phyloP scores from a whole-genome alignment of 2,329 filamentous ascomycete genomes.

The Colletotrichum cuscutae region DNA sequence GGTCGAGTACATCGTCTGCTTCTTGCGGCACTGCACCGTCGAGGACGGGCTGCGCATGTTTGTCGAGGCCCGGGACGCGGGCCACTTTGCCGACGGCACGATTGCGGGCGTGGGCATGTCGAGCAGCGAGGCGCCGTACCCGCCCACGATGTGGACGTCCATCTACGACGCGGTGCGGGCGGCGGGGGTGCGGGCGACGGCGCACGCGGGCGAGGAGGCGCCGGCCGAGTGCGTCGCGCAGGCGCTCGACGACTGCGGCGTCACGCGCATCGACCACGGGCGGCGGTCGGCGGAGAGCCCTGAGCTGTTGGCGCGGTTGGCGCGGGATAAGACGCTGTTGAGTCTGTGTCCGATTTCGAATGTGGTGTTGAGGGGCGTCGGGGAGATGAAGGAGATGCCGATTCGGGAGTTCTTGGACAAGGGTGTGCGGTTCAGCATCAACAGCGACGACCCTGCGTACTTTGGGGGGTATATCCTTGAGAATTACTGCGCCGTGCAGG shows the following conservation, averaged over 20 bases:
- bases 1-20: constrained; percentile 76
- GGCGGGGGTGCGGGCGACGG: constrained; percentile 67
- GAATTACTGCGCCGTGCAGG: constrained; percentile 81
- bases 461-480: constrained; percentile 81
- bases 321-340: constrained; percentile 62
- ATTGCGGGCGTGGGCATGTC: constrained; percentile 75
- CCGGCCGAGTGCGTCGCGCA: constrained; percentile 72
- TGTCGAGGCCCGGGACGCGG: constrained; percentile 43
- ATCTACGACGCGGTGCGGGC: constrained; percentile 65
- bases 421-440: constrained; percentile 76
- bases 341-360: constrained; percentile 33
- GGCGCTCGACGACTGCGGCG: constrained; percentile 70
- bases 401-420: constrained; percentile 71
- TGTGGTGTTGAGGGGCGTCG: constrained; percentile 45
- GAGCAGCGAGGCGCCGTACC: constrained; percentile 68
- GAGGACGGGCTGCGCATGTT: constrained; percentile 62
- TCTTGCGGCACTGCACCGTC: constrained; percentile 75
- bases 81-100: constrained; percentile 61
- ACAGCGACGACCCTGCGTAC: constrained; percentile 80
- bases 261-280: constrained; percentile 80
- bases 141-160: constrained; percentile 69
- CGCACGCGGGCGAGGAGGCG: constrained; percentile 82
- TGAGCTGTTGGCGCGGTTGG: constrained; percentile 67
- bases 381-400: constrained; percentile 53
- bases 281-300: constrained; percentile 72